Conservation (phyloP, 805 yeast species). For the Kluyveromyces lactis region DNA sequence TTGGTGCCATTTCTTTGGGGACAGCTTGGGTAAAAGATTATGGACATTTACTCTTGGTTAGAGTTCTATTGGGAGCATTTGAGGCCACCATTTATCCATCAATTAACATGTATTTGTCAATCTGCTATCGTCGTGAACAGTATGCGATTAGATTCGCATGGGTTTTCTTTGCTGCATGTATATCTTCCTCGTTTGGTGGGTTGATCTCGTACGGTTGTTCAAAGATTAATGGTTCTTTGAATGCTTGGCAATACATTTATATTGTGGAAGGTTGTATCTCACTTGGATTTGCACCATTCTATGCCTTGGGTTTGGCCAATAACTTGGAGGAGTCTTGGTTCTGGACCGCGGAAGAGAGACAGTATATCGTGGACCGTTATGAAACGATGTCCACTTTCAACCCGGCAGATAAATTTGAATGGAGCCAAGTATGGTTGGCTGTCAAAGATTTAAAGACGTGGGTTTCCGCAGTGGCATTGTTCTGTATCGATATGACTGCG, state of each 20-base stretch:
- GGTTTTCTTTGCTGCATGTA: constrained; percentile 43
- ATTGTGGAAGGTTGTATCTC: constrained; percentile 43
- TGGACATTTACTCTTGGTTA: constrained; percentile 36
- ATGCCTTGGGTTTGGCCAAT: constrained; percentile 34
- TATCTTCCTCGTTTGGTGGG: constrained; percentile 54
- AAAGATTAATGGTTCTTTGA: constrained; percentile 33
- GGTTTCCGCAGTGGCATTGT: constrained; percentile 29
- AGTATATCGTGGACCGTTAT: constrained; percentile 30
- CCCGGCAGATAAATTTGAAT: constrained; percentile 31
- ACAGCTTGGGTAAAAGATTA: constrained; percentile 36
- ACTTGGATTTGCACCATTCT: constrained; percentile 29
- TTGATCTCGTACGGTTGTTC: constrained; percentile 40
- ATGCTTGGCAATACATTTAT: constrained; percentile 45
- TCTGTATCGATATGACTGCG: constrained; percentile 33
- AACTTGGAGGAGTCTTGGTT: constrained; percentile 32
- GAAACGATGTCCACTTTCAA: constrained; percentile 28
- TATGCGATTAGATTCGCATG: constrained; percentile 40
- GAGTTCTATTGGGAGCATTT: constrained; percentile 43
- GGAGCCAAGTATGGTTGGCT: constrained; percentile 30
- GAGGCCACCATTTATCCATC: constrained; percentile 48
- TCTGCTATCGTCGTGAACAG: constrained; percentile 41
- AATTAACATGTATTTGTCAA: constrained; percentile 38
- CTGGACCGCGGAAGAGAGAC: constrained; percentile 34
- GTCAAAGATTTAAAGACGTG: constrained; percentile 25
- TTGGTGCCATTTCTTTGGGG: constrained; percentile 36